phyloP scores from a whole-genome alignment of 805 yeast species.

The Cyberlindnera mycetangii region DNA sequence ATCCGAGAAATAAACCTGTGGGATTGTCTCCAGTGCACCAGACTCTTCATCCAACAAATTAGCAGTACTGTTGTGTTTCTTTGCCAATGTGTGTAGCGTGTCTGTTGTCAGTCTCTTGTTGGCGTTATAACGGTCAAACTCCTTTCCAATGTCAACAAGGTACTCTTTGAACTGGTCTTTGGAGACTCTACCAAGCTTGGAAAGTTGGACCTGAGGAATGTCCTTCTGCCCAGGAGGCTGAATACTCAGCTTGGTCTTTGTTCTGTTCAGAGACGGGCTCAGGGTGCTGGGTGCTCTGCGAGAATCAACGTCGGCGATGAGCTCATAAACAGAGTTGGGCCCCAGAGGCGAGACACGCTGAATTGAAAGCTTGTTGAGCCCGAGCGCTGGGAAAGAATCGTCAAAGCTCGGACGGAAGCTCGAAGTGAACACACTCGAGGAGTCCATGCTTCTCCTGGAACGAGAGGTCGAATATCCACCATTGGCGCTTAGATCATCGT shows the following conservation, averaged over 20 bases:
- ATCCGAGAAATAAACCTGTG: conserved; percentile 62
- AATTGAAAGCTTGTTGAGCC: conserved; percentile 38
- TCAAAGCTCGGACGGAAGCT: conserved; percentile 33
- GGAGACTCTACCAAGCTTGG: conserved; percentile 47
- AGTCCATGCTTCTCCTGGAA: conserved; percentile 31
- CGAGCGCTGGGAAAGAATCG: conserved; percentile 35
- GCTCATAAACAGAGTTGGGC: conserved; percentile 73
- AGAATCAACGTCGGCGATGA: conserved; percentile 61
- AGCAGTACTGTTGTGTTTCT: conserved; percentile 15
- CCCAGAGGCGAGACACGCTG: conserved; percentile 54
- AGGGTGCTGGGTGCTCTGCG: conserved; percentile 27
- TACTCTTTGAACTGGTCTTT: conserved; percentile 44
- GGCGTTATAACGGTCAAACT: conserved; percentile 42
- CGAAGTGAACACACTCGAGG: conserved; percentile 28
- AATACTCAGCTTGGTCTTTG: conserved; percentile 44
- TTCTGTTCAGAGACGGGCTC: conserved; percentile 28
- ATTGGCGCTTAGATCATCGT: conserved; percentile 30
- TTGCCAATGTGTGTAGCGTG: conserved; percentile 20
- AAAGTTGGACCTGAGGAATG: conserved; percentile 75
- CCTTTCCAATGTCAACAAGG: conserved; percentile 39
- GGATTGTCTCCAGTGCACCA: conserved; percentile 46
- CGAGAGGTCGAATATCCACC: conserved; percentile 8
- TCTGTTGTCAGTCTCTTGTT: conserved; percentile 41
- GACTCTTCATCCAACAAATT: conserved; percentile 23
- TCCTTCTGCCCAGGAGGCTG: conserved; percentile 74